Evolutionary conservation across 2,329 filamentous ascomycete species (phyloP).

Genomic region (Aspergillus oerlinghausenensis): DNA sequence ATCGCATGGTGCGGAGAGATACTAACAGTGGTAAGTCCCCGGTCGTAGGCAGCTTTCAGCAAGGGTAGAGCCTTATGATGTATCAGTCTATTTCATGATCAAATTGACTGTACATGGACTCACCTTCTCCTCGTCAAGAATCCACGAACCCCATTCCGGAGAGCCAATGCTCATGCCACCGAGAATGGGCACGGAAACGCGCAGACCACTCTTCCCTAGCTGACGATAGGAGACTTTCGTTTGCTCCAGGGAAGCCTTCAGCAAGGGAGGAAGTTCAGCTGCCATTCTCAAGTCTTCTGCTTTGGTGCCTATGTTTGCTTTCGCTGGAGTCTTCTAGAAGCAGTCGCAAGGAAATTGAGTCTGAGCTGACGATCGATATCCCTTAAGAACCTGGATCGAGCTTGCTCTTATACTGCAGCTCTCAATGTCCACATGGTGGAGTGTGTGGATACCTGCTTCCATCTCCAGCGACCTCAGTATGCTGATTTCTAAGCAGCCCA

Average conservation of each 20-base stretch:
- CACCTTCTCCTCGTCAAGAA: background rate
- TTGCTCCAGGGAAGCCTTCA: background rate
- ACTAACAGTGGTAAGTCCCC: slow-evolving; percentile 22
- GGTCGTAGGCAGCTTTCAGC: slow-evolving; percentile 6
- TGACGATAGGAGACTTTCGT: background rate
- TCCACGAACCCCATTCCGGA: background rate
- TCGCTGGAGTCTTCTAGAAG: background rate
- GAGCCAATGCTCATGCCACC: slow-evolving; percentile 1
- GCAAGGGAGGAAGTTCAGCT: background rate
- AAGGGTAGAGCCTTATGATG: background rate
- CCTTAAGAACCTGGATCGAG: background rate
- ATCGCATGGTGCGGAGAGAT: slow-evolving; percentile 20
- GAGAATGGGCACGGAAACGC: background rate
- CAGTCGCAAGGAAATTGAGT: background rate
- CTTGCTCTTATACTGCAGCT: background rate
- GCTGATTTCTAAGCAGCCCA: background rate
- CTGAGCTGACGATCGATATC: background rate
- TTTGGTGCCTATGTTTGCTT: background rate
- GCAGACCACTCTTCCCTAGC: background rate
- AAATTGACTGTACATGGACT: background rate
- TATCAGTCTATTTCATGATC: background rate
- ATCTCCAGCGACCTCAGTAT: background rate
- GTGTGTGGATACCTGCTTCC: background rate
- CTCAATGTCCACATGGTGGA: background rate
- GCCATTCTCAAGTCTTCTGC: background rate